phyloP scores from a whole-genome alignment of 2,329 filamentous ascomycete genomes.

The Talaromyces sp. region DNA sequence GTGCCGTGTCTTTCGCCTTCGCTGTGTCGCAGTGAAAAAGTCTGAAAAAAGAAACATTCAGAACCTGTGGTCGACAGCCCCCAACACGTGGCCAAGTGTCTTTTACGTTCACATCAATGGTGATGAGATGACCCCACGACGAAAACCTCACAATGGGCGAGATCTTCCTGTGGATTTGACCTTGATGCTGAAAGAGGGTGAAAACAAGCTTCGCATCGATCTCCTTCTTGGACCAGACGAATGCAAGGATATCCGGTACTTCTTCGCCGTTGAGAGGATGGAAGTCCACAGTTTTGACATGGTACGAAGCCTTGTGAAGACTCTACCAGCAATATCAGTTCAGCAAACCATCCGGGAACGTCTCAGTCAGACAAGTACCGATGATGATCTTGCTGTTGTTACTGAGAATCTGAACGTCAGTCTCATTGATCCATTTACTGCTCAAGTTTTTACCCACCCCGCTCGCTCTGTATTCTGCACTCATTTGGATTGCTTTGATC shows the following conservation, averaged over 20 bases:
- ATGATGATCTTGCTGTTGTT: slow-evolving; percentile 66
- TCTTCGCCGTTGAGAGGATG: slow-evolving; percentile 71
- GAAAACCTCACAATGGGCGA: slow-evolving; percentile 72
- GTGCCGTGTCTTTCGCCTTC: slow-evolving; percentile 67
- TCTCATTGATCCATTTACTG: slow-evolving; percentile 68
- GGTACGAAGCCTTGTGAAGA: slow-evolving; percentile 43
- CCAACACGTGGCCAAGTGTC: slow-evolving; percentile 71
- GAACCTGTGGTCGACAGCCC: slow-evolving; percentile 63
- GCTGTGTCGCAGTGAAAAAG: slow-evolving; percentile 59
- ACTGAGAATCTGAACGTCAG: slow-evolving; percentile 63
- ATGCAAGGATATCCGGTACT: slow-evolving; percentile 48
- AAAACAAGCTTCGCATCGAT: slow-evolving; percentile 63
- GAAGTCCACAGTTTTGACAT: slow-evolving; percentile 52
- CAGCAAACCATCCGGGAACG: slow-evolving; percentile 59
- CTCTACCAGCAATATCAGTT: slow-evolving; percentile 54
- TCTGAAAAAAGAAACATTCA: slow-evolving; percentile 42
- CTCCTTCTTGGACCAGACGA: slow-evolving; percentile 46
- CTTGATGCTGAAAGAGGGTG: slow-evolving; percentile 56
- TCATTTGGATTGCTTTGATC: slow-evolving; percentile 88
- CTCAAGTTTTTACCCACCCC: slow-evolving; percentile 67
- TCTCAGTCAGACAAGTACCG: slow-evolving; percentile 44
- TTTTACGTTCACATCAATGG: slow-evolving; percentile 72
- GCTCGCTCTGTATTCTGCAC: slow-evolving; percentile 70
- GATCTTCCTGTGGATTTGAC: slow-evolving; percentile 79
- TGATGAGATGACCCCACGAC: slow-evolving; percentile 58